A percentile compares a stretch with the other conserved stretches of the same genome.
Evolutionary conservation across 2,329 filamentous ascomycete genomes (phyloP).

Genomic region (Thyridium curvatum): DNA sequence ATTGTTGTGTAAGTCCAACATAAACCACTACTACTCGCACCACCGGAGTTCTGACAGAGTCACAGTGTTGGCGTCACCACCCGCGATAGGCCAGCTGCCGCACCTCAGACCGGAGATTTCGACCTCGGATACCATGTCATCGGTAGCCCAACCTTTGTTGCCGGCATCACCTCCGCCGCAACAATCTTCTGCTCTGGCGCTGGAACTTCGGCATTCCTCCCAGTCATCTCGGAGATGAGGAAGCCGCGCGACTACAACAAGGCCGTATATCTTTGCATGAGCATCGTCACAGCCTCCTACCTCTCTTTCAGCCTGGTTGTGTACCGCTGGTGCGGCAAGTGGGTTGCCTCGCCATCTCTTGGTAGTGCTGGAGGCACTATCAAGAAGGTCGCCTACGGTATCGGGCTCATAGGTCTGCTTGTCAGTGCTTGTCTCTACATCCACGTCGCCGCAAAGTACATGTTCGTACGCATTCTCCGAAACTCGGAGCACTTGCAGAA

Average conservation of each 20-base stretch:
- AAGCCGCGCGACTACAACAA: constrained; percentile 53
- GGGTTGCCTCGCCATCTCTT: constrained; percentile 55
- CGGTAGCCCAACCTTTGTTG: constrained; percentile 49
- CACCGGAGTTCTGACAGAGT: too few relatives aligned
- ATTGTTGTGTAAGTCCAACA: constrained; percentile 40
- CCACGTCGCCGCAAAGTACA: constrained; percentile 24
- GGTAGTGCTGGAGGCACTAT: constrained; percentile 52
- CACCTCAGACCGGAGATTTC: constrained; percentile 31
- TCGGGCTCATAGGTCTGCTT: constrained; percentile 48
- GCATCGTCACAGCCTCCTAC: constrained; percentile 48
- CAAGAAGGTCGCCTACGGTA: constrained; percentile 56
- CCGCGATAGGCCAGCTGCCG: constrained; percentile 51
- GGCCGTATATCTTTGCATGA: constrained; percentile 53
- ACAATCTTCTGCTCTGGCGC: constrained; percentile 56
- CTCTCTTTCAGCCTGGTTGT: constrained; percentile 53
- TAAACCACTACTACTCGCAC: not conserved
- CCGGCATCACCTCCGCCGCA: constrained; percentile 46
- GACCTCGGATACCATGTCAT: constrained; percentile 54
- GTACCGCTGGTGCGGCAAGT: constrained; percentile 55
- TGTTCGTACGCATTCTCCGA: constrained; percentile 24
- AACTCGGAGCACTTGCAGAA: constrained; percentile 20
- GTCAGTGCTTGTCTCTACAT: constrained; percentile 28
- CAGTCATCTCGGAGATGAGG: constrained; percentile 60
- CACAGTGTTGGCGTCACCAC: constrained; percentile 45
- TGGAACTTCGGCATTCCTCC: constrained; percentile 54